Base-by-base conservation (phyloP, 192 early-diverging fungal genomes). In the Backusella tarrabulga region DNA sequence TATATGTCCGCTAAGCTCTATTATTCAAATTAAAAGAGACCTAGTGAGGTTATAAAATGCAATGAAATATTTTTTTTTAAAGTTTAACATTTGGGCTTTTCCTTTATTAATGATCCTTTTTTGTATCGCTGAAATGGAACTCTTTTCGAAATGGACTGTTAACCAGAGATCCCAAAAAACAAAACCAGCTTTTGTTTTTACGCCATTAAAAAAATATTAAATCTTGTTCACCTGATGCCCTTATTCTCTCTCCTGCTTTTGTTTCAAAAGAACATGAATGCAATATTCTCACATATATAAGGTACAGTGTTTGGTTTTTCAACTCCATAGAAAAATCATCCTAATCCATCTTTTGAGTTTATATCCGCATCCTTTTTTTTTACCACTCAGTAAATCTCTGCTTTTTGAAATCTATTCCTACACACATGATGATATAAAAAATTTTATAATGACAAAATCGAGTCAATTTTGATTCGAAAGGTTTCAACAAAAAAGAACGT, bases 21-120 rank as follows among this genome's bases (percentile, higher is more conserved):
- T 60, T 26, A 29, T 63, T 14, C 12, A 29, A 29, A 29, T 60
- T 9, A 60, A 60, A 60, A 60, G 19, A 26, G 8, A 12, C 8
- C 29, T 63, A 63, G 56, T 63, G 56, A 63, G 56, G 56, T 63
- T 63, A 63, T 56, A 56, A 56, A 54, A 54, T 54, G n/a, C 21
- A 54, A n/a, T 23, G 23, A 29, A 32, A 29, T 1, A 29, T 60
- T 21, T n/a, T 21, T n/a, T 26, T 60, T 60, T 60, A 60, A 63
- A 14, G 56, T 63, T 63, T 29, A 63, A 63, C 56, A 63, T 26
- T 26, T 29, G 23, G 21, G 56, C 11, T 29, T 63, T 50, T 50
- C 46, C n/a, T 50, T 19, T 50, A 40, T 40, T 40, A 40, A 40
- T 40, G 11, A 40, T 40, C 38, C 38, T 40, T 40, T 40, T 40